These are phyloP conservation scores for Zalaria sp. DNA, from an alignment of 2,329 filamentous ascomycete genomes.

Conservation along the genomic window DNA sequence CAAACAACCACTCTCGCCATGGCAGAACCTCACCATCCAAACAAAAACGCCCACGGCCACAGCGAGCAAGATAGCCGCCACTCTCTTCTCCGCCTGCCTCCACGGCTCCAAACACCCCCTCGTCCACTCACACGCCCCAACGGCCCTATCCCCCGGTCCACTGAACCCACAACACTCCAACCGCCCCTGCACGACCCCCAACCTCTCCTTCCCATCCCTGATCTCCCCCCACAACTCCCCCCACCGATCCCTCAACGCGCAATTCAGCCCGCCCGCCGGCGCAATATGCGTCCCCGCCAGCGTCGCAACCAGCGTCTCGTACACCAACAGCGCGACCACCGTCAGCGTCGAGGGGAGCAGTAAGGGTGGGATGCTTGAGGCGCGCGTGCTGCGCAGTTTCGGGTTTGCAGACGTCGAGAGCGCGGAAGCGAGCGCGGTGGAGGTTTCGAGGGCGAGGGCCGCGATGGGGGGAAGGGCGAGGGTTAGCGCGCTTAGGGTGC, in stretches of 20 bases:
- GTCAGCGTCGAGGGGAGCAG: conserved; percentile 15
- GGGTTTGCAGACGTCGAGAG: conserved; percentile 13
- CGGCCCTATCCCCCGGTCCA: conserved; percentile 40
- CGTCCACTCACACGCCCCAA: conserved; percentile 30
- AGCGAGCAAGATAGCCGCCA: conserved; percentile 40
- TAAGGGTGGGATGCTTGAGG: conserved; percentile 18
- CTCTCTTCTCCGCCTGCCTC: conserved; percentile 39
- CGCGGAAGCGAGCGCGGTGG: conserved; percentile 16
- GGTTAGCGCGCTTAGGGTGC: conserved; percentile 24
- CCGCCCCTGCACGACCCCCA: conserved; percentile 49
- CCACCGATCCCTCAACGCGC: conserved; percentile 45
- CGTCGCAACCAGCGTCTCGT: conserved; percentile 28
- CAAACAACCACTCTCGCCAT: conserved; percentile 1
- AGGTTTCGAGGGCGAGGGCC: conserved; percentile 26
- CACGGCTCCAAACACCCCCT: conserved; percentile 40
- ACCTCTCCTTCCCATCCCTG: conserved; percentile 26
- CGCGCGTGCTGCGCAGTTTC: conserved; percentile 14
- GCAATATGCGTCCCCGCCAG: conserved; percentile 28
- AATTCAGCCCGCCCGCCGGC: conserved; percentile 28
- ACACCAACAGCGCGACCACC: conserved; percentile 25
- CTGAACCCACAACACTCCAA: conserved; percentile 54
- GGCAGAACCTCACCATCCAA: conserved; percentile 35
- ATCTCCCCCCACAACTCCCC: conserved; percentile 36
- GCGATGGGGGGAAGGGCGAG: conserved; percentile 27
- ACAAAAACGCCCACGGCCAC: conserved; percentile 40